Conservation (phyloP, 371 early-diverging fungal genomes). For the Actinomortierella wolfii region DNA sequence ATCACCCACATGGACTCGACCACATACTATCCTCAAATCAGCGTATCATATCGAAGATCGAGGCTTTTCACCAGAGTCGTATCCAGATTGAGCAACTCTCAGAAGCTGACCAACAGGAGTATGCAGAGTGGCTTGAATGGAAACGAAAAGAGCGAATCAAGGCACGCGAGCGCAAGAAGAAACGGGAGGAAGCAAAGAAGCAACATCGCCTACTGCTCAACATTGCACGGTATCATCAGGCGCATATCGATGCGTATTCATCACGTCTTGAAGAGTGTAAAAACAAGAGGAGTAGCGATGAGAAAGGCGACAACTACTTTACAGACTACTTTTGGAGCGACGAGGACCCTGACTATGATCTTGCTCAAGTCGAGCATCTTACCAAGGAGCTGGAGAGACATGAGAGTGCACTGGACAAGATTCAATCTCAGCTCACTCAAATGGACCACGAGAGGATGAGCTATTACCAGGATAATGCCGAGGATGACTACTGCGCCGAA, state of each 20-base stretch:
- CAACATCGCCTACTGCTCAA: background rate
- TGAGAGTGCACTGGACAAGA: too few species aligned
- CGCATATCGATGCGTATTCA: background rate
- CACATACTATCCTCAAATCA: too few species aligned
- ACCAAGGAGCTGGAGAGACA: too few species aligned
- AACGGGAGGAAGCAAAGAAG: background rate
- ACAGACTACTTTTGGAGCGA: slow-evolving; percentile 5
- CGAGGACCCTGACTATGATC: slow-evolving; percentile 17
- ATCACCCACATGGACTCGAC: too few species aligned
- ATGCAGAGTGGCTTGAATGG: slow-evolving; percentile 25
- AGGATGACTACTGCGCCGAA: too few species aligned
- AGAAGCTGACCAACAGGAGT: slow-evolving; percentile 25
- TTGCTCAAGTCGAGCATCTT: slow-evolving; percentile 21
- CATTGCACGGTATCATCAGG: slow-evolving; percentile 5
- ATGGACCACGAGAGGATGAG: too few species aligned
- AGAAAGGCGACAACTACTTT: background rate
- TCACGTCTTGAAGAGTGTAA: background rate
- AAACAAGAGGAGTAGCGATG: slow-evolving; percentile 2
- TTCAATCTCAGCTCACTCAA: too few species aligned
- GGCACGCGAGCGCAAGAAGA: slow-evolving; percentile 8
- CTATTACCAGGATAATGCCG: too few species aligned
- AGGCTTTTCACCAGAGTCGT: too few species aligned
- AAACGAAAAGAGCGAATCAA: slow-evolving; percentile 9
- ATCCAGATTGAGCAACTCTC: slow-evolving; percentile 5
- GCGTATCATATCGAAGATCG: too few species aligned